Evolutionary conservation across 2,329 filamentous ascomycete species (phyloP).

Genomic region (Mycogone perniciosa): DNA sequence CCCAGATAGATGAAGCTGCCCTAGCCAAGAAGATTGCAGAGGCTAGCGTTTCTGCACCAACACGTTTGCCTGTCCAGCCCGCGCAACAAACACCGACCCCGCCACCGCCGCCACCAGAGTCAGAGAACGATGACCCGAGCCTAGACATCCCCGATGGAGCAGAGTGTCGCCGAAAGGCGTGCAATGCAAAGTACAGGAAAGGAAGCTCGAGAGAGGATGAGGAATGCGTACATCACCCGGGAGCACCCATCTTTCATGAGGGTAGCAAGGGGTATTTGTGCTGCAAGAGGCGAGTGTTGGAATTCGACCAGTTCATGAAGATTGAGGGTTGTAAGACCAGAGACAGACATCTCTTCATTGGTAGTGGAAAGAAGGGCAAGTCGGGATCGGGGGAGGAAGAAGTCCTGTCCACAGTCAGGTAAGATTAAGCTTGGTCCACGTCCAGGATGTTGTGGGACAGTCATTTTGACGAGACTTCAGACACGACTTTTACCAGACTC

Average conservation of each 20-base stretch:
- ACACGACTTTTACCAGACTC: slow-evolving; percentile 93
- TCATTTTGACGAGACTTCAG: slow-evolving; percentile 15
- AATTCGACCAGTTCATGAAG: slow-evolving; percentile 97
- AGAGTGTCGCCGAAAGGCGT: slow-evolving; percentile 72
- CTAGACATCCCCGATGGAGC: slow-evolving; percentile 67
- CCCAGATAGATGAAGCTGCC: slow-evolving; percentile 35
- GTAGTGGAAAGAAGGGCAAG: slow-evolving; percentile 61
- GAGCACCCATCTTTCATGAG: slow-evolving; percentile 90
- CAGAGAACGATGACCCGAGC: slow-evolving; percentile 78
- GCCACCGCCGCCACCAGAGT: slow-evolving; percentile 63
- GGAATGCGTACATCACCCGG: slow-evolving; percentile 82
- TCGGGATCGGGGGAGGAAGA: slow-evolving; percentile 55
- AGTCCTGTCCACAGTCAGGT: slow-evolving; percentile 71
- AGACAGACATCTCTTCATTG: slow-evolving; percentile 75
- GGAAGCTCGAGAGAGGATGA: slow-evolving; percentile 59
- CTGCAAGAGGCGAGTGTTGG: slow-evolving; percentile 89
- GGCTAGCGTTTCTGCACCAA: slow-evolving; percentile 34
- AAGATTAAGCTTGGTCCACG: slow-evolving; percentile 10
- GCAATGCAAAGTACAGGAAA: slow-evolving; percentile 59
- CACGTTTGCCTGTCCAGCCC: slow-evolving; percentile 32
- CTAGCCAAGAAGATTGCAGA: slow-evolving; percentile 46
- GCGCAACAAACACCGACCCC: slow-evolving; percentile 43
- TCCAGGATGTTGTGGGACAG: background rate
- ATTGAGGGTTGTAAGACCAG: slow-evolving; percentile 87
- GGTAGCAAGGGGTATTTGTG: slow-evolving; percentile 97